Evolutionary conservation across 768 basidiomycete species (phyloP), one percentile per base, ranked within the genome.

Genomic region (Lactarius psammicola): DNA sequence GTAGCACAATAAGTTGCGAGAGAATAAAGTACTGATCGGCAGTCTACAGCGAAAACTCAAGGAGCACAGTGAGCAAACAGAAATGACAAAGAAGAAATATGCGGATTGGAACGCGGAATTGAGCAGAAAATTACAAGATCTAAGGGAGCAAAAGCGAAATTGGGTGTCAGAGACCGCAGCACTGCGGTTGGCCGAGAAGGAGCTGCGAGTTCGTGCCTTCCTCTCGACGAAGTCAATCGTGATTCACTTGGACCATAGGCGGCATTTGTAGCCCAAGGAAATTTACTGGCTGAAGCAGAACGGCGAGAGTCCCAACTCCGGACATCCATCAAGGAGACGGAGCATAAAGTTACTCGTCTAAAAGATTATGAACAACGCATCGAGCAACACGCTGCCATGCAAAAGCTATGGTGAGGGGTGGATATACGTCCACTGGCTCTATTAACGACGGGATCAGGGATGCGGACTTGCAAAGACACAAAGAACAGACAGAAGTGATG

Each of bases 331-430:
- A 90, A 91, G 71, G 91, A 91, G 75, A 87, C 82, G 55, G 84
- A 87, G 65, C 90, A 90, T 71, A 95, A 95, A 73, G 84, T 96
- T 15, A 86, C 88, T 66, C 84, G 90, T 20, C 79, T 96, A 51
- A 78, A 81, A 58, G 93, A 96, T 74, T 96, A 95, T 69, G 94
- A 97, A 73, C 80, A 78, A n/a, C 88, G 91, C 70, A 92, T 96
- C 54, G 88, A 92, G 60, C 90, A 94, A 71, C 83, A 92, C 66
- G 78, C 88, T 51, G 85, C 86, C 63, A 83, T 89, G 72, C 90
- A 93, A 72, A 81, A 83, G 59, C 76, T 94, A 69, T 96, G 94
- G 94, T 92, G 74, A 13, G 26, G 23, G 28, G 3, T 36, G 3
- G 2, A 26, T 40, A 17, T 63, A 18, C 8, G 40, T 13, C 36